Percentiles rank a stretch among this genome's conserved stretches.
These are phyloP conservation scores for Zarea fungicola DNA, from an alignment of 2,329 filamentous ascomycete species.

Conservation along the genomic window DNA sequence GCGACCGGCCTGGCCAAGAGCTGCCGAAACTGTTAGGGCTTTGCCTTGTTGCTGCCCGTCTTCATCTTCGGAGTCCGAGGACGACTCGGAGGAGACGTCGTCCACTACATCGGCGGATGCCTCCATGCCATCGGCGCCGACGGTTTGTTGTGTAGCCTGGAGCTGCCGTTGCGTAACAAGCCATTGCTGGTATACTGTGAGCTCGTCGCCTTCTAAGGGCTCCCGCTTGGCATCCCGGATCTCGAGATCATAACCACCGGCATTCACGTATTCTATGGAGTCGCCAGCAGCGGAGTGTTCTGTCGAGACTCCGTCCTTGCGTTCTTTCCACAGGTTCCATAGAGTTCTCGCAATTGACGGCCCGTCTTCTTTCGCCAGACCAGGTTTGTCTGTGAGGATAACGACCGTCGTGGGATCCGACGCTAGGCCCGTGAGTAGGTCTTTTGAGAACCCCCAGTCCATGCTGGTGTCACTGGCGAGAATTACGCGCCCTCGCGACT, in stretches of 20 bases:
- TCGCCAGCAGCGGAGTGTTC: constrained; percentile 52
- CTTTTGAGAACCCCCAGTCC: constrained; percentile 92
- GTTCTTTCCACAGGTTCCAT: constrained; percentile 74
- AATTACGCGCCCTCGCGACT: constrained; percentile 63
- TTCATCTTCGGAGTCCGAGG: constrained; percentile 80
- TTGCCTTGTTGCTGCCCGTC: constrained; percentile 89
- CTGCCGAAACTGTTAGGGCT: constrained; percentile 81
- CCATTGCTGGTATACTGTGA: constrained; percentile 84
- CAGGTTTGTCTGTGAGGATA: constrained; percentile 73
- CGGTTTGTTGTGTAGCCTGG: constrained; percentile 71
- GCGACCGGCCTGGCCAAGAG: constrained; percentile 74
- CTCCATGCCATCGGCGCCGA: constrained; percentile 63
- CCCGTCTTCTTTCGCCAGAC: constrained; percentile 31
- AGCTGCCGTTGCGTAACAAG: constrained; percentile 82
- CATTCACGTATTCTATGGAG: constrained; percentile 61
- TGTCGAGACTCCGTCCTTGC: constrained; percentile 56
- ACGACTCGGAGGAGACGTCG: constrained; percentile 80
- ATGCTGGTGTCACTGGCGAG: constrained; percentile 85
- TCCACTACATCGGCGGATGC: constrained; percentile 69
- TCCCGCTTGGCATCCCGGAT: constrained; percentile 57
- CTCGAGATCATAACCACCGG: constrained; percentile 56
- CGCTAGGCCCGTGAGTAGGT: constrained; percentile 69
- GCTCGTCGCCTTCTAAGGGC: constrained; percentile 68
- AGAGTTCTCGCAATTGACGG: constrained; percentile 66
- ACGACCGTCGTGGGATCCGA: constrained; percentile 76